phyloP scores from a whole-genome alignment of 345 rosid species.

The Bruguiera sexangula region DNA sequence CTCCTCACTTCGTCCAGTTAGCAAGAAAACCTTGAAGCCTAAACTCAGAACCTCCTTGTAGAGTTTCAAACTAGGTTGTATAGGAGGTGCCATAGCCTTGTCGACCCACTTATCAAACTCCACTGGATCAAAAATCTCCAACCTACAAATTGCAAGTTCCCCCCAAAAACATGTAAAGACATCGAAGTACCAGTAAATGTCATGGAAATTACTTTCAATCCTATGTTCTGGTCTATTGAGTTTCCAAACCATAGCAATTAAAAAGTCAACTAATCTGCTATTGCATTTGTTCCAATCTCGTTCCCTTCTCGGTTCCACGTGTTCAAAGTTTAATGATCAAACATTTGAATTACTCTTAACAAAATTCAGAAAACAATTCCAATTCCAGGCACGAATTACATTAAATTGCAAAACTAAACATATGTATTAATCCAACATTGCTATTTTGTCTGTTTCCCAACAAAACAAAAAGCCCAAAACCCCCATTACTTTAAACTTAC shows the following conservation, averaged over 20 bases:
- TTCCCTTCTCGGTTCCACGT: background rate
- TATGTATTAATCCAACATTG: too few species aligned
- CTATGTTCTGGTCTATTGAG: background rate
- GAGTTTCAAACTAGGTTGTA: conserved; percentile 71
- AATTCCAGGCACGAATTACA: too few species aligned
- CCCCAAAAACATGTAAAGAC: background rate
- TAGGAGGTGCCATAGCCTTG: conserved; percentile 59
- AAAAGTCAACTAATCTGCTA: background rate
- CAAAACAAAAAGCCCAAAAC: background rate
- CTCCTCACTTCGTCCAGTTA: conserved; percentile 73
- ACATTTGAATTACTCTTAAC: background rate
- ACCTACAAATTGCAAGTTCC: conserved; percentile 38
- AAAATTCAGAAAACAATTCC: too few species aligned
- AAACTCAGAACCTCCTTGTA: conserved; percentile 55
- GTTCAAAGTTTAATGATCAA: background rate
- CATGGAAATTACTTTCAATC: conserved; percentile 2
- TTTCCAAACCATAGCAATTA: background rate
- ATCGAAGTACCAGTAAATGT: background rate
- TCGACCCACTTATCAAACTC: conserved; percentile 88
- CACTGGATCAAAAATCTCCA: conserved; percentile 58
- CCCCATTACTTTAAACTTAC: conserved; percentile 25
- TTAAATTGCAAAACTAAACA: too few species aligned
- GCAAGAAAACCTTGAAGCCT: conserved; percentile 76
- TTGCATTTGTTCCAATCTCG: too few species aligned
- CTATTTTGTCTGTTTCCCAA: background rate